Base-by-base conservation (phyloP, 768 basidiomycete genomes). In the Zangia roseola region DNA sequence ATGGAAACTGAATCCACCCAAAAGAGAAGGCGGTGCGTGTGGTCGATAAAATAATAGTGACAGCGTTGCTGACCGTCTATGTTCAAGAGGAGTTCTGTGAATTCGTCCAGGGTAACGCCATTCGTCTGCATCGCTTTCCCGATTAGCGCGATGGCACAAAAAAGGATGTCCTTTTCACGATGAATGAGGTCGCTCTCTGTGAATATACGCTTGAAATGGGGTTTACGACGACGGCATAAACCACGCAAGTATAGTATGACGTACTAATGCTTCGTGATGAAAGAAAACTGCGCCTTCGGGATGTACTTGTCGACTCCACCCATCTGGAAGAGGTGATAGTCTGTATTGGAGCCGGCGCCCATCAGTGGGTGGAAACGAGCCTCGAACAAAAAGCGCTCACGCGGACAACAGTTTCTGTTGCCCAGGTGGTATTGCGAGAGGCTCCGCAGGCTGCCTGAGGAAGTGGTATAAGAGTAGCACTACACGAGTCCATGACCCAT, bases 21-120 rank as follows among this genome's bases (percentile, higher is more conserved):
- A 20, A 58, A 58, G n/a, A 58, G 46, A 26, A 56, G 56, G 31
- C 35, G 51, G 23, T 58, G 10, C 10, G 10, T 40, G 23, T 57
- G 57, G 40, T 57, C 57, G 14, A 49, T 57, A 31, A 57, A 57
- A 28, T 57, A 59, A 38, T 58, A 59, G 20, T 23, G 10, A 37
- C 56, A 58, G 14, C 2, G 1, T 5, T 4, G 21, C 12, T 1
- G 3, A 4, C 38, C 26, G 8, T 48, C 56, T 21, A 56, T 35
- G 9, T 56, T 54, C 13, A 58, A 14, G 10, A 58, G 56, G 5
- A 56, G 33, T 26, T 56, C 50, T 12, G 39, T 39, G 43, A 47
- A 30, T 2, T 48, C 56, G 7, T 56, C 56, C 8, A 59, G 21
- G 17, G 28, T 45, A 25, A 54, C 46, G 13, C 26, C 38, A 0